Evolutionary conservation across 2,329 filamentous ascomycete genomes (phyloP), one percentile per base, ranked within the genome.

Genomic region (Torrubiellomyces zombiae): DNA sequence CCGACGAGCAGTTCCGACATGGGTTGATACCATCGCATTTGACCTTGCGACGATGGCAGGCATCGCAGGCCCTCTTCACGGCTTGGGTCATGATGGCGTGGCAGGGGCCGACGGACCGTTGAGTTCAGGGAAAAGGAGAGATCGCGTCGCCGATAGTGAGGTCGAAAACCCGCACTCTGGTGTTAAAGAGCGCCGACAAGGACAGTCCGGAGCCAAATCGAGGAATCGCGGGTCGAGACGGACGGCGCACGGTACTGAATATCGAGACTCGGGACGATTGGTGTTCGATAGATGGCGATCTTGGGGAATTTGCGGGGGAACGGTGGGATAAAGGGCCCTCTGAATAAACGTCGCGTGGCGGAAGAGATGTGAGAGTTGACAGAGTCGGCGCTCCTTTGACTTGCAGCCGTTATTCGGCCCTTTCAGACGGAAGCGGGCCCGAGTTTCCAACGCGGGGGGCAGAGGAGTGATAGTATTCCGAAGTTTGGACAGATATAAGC

Each of bases 41-140:
- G 44, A 79, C 74, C 49, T 79, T 79, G 47, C 74, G 67, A 35
- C 72, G 69, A 56, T 78, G 74, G 45, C 74, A 79, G 40, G 72
- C 73, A 47, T 79, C 74, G 53, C 74, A 79, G 30, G 74, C 74
- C 43, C 71, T 53, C 42, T 67, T 67, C 24, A 67, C 60, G 33
- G 62, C 60, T 35, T 60, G 58, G 21, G 58, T 50, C 61, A 61
- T 61, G 35, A 39, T 45, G 38, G 26, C 23, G 36, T n/a, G n/a
- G n/a, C n/a, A n/a, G n/a, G n/a, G n/a, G n/a, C n/a, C n/a, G n/a
- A n/a, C n/a, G n/a, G n/a, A n/a, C n/a, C n/a, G n/a, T n/a, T n/a
- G n/a, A n/a, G n/a, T n/a, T n/a, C n/a, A n/a, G n/a, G n/a, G n/a
- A n/a, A n/a, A n/a, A n/a, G n/a, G n/a, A n/a, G n/a, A n/a, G n/a